phyloP scores from a whole-genome alignment of 495 filamentous ascomycete species.

The Polyplosphaeria fusca region DNA sequence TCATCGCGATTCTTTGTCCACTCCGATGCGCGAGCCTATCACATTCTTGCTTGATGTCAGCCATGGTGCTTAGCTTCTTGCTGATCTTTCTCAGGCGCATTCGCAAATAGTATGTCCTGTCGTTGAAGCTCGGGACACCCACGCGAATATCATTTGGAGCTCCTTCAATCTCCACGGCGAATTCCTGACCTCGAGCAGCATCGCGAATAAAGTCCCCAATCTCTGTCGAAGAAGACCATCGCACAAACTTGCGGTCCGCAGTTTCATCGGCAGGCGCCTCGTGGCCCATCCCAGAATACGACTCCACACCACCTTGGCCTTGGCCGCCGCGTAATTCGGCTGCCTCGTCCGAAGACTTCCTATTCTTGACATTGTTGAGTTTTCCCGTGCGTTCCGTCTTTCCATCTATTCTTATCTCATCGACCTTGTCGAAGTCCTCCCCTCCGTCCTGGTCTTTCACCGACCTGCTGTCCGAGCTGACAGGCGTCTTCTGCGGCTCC shows the following conservation, averaged over 20 bases:
- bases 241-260: constrained; percentile 59
- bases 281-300: constrained; percentile 58
- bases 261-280: constrained; percentile 44
- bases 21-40: constrained; percentile 70
- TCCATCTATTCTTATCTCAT: constrained; percentile 51
- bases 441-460: constrained; percentile 35
- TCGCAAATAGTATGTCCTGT: constrained; percentile 83
- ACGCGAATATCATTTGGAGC: constrained; percentile 67
- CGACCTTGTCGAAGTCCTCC: constrained; percentile 40
- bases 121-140: constrained; percentile 79
- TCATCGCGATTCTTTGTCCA: constrained; percentile 75
- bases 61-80: constrained; percentile 59
- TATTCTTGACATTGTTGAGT: constrained; percentile 30
- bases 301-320: constrained; percentile 56
- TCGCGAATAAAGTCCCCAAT: constrained; percentile 95
- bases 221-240: constrained; percentile 88
- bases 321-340: constrained; percentile 38
- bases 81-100: constrained; percentile 70
- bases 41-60: constrained; percentile 76
- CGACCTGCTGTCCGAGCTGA: constrained; percentile 38
- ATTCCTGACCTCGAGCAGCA: constrained; percentile 77
- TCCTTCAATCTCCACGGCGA: constrained; percentile 79
- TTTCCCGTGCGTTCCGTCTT: constrained; percentile 49
- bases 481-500: constrained; percentile 35
- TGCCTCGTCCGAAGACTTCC: constrained; percentile 25